Evolutionary conservation across 2,329 filamentous ascomycete species (phyloP).

Genomic region (Drechslera avenae): DNA sequence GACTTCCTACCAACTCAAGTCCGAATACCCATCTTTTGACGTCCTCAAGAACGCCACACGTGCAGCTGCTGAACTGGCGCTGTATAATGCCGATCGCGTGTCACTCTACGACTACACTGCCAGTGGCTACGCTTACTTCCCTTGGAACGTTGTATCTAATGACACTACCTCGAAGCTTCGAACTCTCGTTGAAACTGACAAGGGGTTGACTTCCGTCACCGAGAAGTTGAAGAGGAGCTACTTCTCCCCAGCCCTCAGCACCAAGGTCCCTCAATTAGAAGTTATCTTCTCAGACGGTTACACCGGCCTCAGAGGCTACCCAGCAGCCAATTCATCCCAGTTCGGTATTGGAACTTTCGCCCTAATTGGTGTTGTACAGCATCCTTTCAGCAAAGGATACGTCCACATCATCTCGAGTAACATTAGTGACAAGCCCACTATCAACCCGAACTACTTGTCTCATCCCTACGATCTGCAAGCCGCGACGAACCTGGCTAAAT

Average conservation of each 20-base stretch:
- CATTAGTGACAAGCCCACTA: conserved; percentile 29
- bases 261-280: conserved; percentile 50
- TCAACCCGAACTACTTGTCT: conserved; percentile 39
- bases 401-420: conserved; percentile 33
- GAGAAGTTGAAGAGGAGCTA: conserved; percentile 35
- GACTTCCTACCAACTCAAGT: conserved; percentile 28
- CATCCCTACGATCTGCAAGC: conserved; percentile 36
- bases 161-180: conserved; percentile 39
- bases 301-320: conserved; percentile 49
- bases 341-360: conserved; percentile 40
- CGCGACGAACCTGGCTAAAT: conserved; percentile 23
- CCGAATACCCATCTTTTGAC: conserved; percentile 32
- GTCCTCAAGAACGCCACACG: conserved; percentile 35
- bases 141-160: conserved; percentile 49
- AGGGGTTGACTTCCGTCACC: conserved; percentile 17
- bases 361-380: conserved; percentile 44
- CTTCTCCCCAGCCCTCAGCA: conserved; percentile 40
- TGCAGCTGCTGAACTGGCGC: conserved; percentile 49
- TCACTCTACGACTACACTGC: conserved; percentile 51
- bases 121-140: conserved; percentile 51
- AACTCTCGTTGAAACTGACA: conserved; percentile 38
- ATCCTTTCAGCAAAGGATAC: conserved; percentile 40
- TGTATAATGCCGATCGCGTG: conserved; percentile 40
- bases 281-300: conserved; percentile 55
- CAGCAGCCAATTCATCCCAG: conserved; percentile 29